phyloP scores from a whole-genome alignment of 2,329 filamentous ascomycete species.

The Epichloe gansuensis region DNA sequence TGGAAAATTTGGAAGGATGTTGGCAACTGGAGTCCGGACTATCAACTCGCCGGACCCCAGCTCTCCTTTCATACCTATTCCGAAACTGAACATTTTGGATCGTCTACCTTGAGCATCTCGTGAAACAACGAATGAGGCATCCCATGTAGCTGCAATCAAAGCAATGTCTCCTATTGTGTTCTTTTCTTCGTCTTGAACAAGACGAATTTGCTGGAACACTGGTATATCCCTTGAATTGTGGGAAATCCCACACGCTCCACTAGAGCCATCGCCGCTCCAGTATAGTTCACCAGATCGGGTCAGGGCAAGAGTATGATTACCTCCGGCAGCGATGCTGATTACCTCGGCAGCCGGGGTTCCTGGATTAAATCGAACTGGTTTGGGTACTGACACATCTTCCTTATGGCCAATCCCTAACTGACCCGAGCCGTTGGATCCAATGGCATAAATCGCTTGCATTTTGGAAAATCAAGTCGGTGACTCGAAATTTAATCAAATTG shows the following conservation, averaged over 20 bases:
- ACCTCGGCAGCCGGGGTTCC: conserved; percentile 24
- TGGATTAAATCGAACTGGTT: conserved; percentile 45
- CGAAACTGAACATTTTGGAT: conserved; percentile 48
- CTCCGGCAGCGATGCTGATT: conserved; percentile 46
- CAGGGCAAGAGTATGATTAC: conserved; percentile 76
- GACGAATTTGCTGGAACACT: conserved; percentile 27
- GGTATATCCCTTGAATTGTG: conserved; percentile 16
- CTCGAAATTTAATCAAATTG: background rate
- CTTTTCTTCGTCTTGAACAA: conserved; percentile 18
- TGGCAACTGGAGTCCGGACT: conserved; percentile 34
- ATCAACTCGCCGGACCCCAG: conserved; percentile 50
- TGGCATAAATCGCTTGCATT: conserved; percentile 48
- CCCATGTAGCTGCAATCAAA: conserved; percentile 65
- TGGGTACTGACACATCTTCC: conserved; percentile 58
- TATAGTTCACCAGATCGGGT: conserved; percentile 47
- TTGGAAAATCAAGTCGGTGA: background rate
- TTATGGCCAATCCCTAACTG: conserved; percentile 61
- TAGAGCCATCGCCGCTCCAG: conserved; percentile 48
- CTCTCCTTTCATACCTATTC: conserved; percentile 58
- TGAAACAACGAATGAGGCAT: conserved; percentile 52
- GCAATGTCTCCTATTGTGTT: conserved; percentile 17
- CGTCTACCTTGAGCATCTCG: conserved; percentile 29
- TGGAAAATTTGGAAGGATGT: conserved; percentile 49
- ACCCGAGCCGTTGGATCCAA: conserved; percentile 67
- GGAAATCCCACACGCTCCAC: conserved; percentile 41